Evolutionary conservation across 192 early-diverging fungal species (phyloP), one percentile per base, ranked within the genome.

Genomic region (Umbelopsis isabellina): DNA sequence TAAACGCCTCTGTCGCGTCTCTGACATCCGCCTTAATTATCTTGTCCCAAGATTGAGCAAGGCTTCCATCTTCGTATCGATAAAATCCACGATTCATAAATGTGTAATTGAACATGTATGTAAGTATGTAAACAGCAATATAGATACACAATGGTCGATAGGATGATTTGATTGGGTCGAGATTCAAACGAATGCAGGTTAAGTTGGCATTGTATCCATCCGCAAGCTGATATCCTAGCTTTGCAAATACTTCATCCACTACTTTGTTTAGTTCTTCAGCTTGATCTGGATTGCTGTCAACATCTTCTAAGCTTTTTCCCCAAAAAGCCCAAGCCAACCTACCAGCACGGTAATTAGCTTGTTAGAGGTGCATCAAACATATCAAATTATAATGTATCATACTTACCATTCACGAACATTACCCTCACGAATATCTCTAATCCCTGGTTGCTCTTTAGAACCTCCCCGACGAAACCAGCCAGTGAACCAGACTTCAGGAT

Each of bases 91-190:
- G 25, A 37, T 35, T 22, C 55, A 61, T 37, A 23, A 53, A 67
- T 3, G 47, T 11, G 30, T 52, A 20, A 46, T 73, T 46, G 51
- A 79, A 76, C 73, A 76, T 8, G 27, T 33, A 41, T 1, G 74
- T 75, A 8, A 51, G 44, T 37, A 61, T 20, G 22, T 66, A 78
- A 13, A 83, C 66, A 23, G 72, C 74, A 10, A 66, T 67, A 66
- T 90, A 90, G n/a, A 87, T 77, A 35, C 84, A 41, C 23, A 87
- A 70, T 5, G 89, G 88, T 18, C 88, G 82, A 47, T 88, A 86
- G 13, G 76, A 65, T 2, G 84, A 82, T 35, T 82, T 66, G 46
- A 90, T 76, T n/a, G 82, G 78, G 37, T 90, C 89, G 11, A 90
- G 72, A 16, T 66, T 76, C 33, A 90, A 69, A 4, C 85, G 82